Conservation (phyloP, 768 basidiomycete species). For the Russula vinacea region DNA sequence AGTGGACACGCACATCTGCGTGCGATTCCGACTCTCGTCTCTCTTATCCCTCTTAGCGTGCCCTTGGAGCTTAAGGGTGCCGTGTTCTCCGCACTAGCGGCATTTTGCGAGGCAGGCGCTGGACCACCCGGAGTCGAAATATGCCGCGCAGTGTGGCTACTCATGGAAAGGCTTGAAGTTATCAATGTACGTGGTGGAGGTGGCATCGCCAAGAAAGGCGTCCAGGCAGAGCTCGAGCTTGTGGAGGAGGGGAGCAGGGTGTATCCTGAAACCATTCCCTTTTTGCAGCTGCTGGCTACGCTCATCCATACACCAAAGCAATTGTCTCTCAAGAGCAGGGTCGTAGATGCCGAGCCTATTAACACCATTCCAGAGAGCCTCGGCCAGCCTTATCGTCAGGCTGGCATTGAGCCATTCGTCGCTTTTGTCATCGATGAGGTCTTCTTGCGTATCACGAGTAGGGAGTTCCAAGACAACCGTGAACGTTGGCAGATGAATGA, state of each 20-base stretch:
- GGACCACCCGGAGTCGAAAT: conserved; percentile 71
- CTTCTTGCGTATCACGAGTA: conserved; percentile 67
- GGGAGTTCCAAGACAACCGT: conserved; percentile 70
- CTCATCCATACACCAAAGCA: conserved; percentile 82
- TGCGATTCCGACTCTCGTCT: conserved; percentile 75
- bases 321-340: conserved; percentile 55
- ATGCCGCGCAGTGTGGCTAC: conserved; percentile 75
- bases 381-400: conserved; percentile 75
- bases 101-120: conserved; percentile 81
- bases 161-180: conserved; percentile 82
- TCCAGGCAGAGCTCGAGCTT: conserved; percentile 84
- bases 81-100: conserved; percentile 72
- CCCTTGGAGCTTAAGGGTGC: conserved; percentile 90
- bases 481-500: conserved; percentile 90
- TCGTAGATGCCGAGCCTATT: conserved; percentile 56
- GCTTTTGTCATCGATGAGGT: conserved; percentile 90
- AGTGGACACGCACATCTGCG: conserved; percentile 74
- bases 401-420: conserved; percentile 78
- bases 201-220: conserved; percentile 62
- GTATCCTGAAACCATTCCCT: conserved; percentile 88
- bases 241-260: conserved; percentile 73
- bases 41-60: conserved; percentile 73
- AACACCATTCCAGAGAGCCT: conserved; percentile 78
- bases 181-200: conserved; percentile 65
- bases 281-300: conserved; percentile 76